Evolutionary conservation across 169 alveolate genomes (phyloP).

Genomic region (Babesia bigemina): DNA sequence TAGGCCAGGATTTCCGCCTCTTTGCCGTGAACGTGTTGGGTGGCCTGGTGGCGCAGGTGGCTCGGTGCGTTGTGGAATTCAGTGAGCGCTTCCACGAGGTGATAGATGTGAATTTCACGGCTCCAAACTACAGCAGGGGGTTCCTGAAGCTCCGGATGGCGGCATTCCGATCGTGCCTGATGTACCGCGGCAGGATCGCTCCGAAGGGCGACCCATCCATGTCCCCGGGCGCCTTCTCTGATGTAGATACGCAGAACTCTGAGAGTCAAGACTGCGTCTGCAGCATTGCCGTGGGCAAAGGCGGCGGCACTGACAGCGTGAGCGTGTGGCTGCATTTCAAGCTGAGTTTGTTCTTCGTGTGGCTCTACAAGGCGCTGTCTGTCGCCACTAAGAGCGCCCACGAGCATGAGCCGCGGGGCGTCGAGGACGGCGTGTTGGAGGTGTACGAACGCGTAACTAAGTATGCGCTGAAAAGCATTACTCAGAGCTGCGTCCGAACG

Average conservation of each 20-base stretch:
- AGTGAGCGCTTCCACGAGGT: constrained; percentile 18
- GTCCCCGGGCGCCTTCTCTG: background rate
- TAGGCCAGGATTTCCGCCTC: constrained; percentile 34
- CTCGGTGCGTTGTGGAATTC: constrained; percentile 21
- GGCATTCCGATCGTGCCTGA: constrained; percentile 8
- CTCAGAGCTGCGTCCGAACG: background rate
- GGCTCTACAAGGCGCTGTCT: constrained; percentile 5
- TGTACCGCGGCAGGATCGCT: background rate
- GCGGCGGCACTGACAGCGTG: background rate
- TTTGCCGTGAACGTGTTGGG: constrained; percentile 40
- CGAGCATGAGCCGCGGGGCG: constrained; percentile 26
- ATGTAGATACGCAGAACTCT: background rate
- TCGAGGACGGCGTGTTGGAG: constrained; percentile 19
- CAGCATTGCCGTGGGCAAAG: constrained; percentile 6
- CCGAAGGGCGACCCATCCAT: background rate
- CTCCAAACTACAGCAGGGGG: background rate
- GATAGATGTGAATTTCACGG: constrained; percentile 14
- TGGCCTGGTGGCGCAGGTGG: constrained; percentile 41
- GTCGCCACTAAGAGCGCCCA: constrained; percentile 22
- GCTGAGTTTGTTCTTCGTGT: constrained; percentile 10
- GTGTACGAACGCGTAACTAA: constrained; percentile 27
- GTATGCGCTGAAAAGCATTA: constrained; percentile 1
- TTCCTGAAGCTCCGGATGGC: constrained; percentile 10
- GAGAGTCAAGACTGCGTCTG: constrained; percentile 18
- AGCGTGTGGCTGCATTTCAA: constrained; percentile 37